Conservation (phyloP, 2,329 filamentous ascomycete genomes). For the Madurella mycetomatis region DNA sequence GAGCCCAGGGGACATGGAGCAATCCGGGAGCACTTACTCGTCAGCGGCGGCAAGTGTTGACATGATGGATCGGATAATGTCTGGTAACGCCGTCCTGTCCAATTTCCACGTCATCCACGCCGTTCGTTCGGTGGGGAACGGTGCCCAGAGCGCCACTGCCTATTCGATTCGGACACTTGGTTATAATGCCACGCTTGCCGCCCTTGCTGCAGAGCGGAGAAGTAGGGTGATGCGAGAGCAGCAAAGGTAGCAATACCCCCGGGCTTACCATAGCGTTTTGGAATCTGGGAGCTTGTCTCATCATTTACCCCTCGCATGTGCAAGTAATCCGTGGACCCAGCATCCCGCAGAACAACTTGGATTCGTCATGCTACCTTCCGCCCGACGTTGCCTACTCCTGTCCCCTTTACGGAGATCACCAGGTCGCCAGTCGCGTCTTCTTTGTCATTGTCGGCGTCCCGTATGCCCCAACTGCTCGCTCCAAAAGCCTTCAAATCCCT, state of each 20-base stretch:
- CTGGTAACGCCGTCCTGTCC: conserved; percentile 51
- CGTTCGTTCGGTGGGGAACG: conserved; percentile 43
- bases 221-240: conserved; percentile 29
- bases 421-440: conserved; percentile 64
- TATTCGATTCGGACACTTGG: conserved; percentile 51
- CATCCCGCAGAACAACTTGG: background rate
- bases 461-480: conserved; percentile 82
- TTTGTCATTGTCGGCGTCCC: conserved; percentile 64
- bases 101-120: conserved; percentile 52
- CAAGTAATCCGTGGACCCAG: background rate
- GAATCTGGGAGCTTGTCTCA: background rate
- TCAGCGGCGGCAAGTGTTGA: conserved; percentile 33
- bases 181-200: conserved; percentile 51
- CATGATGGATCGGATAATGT: conserved; percentile 46
- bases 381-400: conserved; percentile 90
- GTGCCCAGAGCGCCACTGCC: conserved; percentile 44
- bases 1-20: conserved; percentile 12
- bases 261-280: background rate
- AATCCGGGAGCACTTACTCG: conserved; percentile 23
- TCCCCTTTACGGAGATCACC: conserved; percentile 85
- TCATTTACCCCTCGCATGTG: background rate
- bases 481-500: conserved; percentile 87
- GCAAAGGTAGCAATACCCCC: conserved; percentile 16
- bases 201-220: conserved; percentile 45
- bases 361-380: conserved; percentile 66